Conservation (phyloP, 805 yeast species). For the Clavispora santaluciae region DNA sequence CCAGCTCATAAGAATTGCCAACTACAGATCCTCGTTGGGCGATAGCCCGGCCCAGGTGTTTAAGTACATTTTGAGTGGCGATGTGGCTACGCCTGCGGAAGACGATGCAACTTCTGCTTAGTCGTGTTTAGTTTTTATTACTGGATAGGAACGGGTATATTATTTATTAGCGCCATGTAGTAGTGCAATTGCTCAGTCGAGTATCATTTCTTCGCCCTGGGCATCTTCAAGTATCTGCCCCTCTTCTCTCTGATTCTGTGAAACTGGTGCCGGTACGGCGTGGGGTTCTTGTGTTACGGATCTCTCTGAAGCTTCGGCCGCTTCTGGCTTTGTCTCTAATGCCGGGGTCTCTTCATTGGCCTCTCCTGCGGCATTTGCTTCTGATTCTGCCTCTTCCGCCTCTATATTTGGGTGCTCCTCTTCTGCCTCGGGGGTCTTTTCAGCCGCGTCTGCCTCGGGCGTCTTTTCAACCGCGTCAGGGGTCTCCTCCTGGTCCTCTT, state of each 20-base stretch:
- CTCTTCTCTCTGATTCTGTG: too few relatives aligned
- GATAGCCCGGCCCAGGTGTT: slow-evolving; percentile 55
- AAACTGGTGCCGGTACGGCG: too few relatives aligned
- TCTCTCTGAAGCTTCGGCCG: too few relatives aligned
- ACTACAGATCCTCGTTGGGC: slow-evolving; percentile 62
- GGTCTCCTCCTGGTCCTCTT: slow-evolving; percentile 11
- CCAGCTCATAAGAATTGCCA: slow-evolving; percentile 69
- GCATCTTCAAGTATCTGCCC: neutral
- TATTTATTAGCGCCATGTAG: neutral
- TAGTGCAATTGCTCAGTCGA: neutral
- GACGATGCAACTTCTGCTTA: neutral
- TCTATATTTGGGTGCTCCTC: too few relatives aligned
- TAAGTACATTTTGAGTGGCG: slow-evolving; percentile 55
- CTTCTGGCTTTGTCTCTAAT: too few relatives aligned
- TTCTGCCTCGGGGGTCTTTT: neutral
- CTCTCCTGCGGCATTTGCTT: too few relatives aligned
- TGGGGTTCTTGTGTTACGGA: too few relatives aligned
- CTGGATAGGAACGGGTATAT: neutral
- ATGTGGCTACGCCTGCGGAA: neutral
- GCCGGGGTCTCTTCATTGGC: too few relatives aligned
- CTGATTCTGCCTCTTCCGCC: too few relatives aligned
- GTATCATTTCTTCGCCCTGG: neutral
- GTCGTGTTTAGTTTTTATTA: neutral
- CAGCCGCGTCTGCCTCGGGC: neutral
- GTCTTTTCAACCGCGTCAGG: slow-evolving; percentile 3